Conservation (phyloP, 108 stramenopile genomes). For the Pseudonitzschia pungens region DNA sequence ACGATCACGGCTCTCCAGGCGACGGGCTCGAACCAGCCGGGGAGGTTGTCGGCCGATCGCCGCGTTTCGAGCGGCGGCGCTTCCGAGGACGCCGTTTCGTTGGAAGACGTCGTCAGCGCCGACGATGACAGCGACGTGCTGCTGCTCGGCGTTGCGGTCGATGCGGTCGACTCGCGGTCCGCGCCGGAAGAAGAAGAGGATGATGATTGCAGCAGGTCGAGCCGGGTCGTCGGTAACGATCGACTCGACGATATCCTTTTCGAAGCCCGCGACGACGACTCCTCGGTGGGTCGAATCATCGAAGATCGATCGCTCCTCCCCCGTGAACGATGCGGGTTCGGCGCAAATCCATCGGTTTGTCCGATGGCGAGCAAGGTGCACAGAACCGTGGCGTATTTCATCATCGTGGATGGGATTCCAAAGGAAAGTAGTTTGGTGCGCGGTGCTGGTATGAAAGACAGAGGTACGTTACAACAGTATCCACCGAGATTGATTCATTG, state of each 20-base stretch:
- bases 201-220: background rate
- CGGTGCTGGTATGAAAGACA: too few relatives aligned
- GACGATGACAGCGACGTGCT: background rate
- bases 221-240: background rate
- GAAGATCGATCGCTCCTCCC: background rate
- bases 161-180: too few relatives aligned
- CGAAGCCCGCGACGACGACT: too few relatives aligned
- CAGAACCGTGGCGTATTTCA: background rate
- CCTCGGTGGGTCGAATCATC: background rate
- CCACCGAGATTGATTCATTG: too few relatives aligned
- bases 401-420: background rate
- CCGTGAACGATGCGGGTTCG: background rate
- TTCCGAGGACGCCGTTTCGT: background rate
- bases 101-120: background rate
- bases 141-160: background rate
- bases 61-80: too few relatives aligned
- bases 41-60: background rate
- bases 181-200: too few relatives aligned
- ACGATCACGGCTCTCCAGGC: conserved; percentile 68
- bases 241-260: too few relatives aligned
- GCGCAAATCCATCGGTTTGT: background rate
- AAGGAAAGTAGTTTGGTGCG: too few relatives aligned
- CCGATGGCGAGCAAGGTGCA: background rate
- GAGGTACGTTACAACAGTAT: too few relatives aligned
- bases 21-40: conserved; percentile 39